phyloP scores from a whole-genome alignment of 2,329 filamentous ascomycete genomes.

The Blastomyces emzantsi region DNA sequence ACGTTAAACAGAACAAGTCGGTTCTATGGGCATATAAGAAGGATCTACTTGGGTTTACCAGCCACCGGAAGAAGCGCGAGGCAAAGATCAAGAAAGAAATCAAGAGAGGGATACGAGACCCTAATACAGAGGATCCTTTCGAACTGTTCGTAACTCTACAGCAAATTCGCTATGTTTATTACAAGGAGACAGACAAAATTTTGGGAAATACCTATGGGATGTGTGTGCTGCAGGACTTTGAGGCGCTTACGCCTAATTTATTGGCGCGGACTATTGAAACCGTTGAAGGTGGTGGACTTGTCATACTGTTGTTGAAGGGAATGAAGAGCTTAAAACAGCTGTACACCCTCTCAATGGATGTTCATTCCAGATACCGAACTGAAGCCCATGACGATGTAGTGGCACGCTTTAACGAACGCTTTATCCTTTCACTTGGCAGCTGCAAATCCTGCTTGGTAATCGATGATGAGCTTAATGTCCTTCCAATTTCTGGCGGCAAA shows the following conservation, averaged over 20 bases:
- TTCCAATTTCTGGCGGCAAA: conserved; percentile 94
- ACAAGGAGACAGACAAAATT: conserved; percentile 99
- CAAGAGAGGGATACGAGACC: conserved; percentile 85
- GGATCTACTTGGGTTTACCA: conserved; percentile 87
- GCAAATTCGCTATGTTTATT: conserved; percentile 98
- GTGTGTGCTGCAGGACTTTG: conserved; percentile 97
- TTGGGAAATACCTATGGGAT: conserved; percentile 96
- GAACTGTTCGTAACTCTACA: conserved; percentile 94
- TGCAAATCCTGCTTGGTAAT: conserved; percentile 93
- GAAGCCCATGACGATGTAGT: conserved; percentile 94
- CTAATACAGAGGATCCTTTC: conserved; percentile 89
- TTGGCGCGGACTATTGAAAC: conserved; percentile 93
- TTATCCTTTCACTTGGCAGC: conserved; percentile 88
- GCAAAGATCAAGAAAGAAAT: conserved; percentile 98
- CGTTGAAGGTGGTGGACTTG: conserved; percentile 89
- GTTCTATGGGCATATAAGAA: conserved; percentile 99
- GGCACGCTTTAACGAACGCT: conserved; percentile 94
- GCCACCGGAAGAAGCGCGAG: conserved; percentile 96
- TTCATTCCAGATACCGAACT: conserved; percentile 91
- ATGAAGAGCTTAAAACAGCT: conserved; percentile 97
- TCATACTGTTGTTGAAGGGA: conserved; percentile 82
- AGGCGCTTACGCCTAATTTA: conserved; percentile 94
- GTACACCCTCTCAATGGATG: conserved; percentile 95
- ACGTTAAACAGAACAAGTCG: conserved; percentile 91
- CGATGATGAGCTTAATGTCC: conserved; percentile 93